Conservation (phyloP, 495 filamentous ascomycete species). For the Penicillium odoratum region DNA sequence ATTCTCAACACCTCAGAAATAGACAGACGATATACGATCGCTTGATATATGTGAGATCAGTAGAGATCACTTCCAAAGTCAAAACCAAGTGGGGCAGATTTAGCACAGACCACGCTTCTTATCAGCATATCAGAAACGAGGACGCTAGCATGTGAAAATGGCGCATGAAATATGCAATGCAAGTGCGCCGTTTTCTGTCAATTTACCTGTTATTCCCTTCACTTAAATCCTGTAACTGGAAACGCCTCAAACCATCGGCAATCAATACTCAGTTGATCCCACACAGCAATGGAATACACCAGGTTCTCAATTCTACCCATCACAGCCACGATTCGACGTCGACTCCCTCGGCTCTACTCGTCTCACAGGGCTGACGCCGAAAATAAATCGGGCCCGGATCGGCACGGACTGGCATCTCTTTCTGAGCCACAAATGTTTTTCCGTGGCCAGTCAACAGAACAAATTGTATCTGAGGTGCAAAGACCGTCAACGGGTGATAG, state of each 20-base stretch:
- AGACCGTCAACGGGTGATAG: constrained; percentile 24
- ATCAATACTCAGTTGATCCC: background rate
- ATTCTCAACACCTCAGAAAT: too few relatives aligned
- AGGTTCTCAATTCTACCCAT: constrained; percentile 35
- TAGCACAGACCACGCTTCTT: constrained; percentile 9
- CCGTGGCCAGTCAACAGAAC: constrained; percentile 5
- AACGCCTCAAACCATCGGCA: background rate
- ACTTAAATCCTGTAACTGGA: background rate
- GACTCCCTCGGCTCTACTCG: constrained; percentile 28
- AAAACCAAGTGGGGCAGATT: background rate
- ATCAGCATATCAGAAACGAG: constrained; percentile 23
- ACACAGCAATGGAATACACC: constrained; percentile 22
- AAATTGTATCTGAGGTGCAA: constrained; percentile 4
- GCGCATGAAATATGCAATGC: constrained; percentile 11
- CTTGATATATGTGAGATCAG: too few relatives aligned
- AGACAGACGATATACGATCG: too few relatives aligned
- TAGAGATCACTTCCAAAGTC: background rate
- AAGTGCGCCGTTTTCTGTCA: constrained; percentile 22
- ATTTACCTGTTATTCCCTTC: constrained; percentile 3
- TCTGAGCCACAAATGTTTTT: constrained; percentile 21
- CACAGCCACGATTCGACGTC: constrained; percentile 36
- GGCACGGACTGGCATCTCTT: constrained; percentile 16
- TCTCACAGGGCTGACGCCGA: constrained; percentile 19
- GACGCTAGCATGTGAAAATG: constrained; percentile 23
- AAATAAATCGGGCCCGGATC: constrained; percentile 11